phyloP scores from a whole-genome alignment of 805 yeast genomes.

The Maudiozyma serrabonitensis region DNA sequence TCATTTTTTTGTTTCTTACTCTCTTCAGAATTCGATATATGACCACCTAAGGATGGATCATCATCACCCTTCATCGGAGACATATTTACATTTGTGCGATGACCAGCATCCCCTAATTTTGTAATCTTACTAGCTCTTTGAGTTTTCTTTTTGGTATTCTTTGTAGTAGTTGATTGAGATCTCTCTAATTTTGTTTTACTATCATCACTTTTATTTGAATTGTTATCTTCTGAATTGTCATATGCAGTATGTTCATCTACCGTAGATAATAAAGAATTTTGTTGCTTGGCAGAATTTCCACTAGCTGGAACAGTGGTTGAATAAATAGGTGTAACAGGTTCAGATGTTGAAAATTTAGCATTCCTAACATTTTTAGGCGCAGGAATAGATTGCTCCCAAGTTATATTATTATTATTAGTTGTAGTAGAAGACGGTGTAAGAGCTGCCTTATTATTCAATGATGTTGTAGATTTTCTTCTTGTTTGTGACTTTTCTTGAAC shows the following conservation, averaged over 20 bases:
- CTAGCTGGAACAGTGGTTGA: background rate
- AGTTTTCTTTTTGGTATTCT: background rate
- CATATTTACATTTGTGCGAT: background rate
- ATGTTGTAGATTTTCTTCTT: conserved; percentile 6
- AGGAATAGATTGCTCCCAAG: background rate
- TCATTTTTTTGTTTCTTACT: background rate
- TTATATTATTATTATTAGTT: background rate
- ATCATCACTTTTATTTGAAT: background rate
- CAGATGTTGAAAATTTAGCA: conserved; percentile 4
- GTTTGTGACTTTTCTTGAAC: background rate
- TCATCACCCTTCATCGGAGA: background rate
- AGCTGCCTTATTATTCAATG: background rate
- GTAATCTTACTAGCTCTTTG: background rate
- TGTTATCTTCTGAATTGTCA: background rate
- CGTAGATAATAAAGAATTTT: conserved; percentile 1
- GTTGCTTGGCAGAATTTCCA: background rate
- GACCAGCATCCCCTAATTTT: background rate
- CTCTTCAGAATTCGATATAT: background rate
- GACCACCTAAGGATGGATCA: background rate
- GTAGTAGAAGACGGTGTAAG: background rate
- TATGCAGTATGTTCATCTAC: conserved; percentile 2
- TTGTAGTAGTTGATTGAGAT: background rate
- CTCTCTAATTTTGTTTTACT: background rate
- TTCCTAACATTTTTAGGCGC: background rate
- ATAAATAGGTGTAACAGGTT: conserved; percentile 8